Evolutionary conservation across 495 filamentous ascomycete genomes (phyloP).

Genomic region (Tricharina praecox): DNA sequence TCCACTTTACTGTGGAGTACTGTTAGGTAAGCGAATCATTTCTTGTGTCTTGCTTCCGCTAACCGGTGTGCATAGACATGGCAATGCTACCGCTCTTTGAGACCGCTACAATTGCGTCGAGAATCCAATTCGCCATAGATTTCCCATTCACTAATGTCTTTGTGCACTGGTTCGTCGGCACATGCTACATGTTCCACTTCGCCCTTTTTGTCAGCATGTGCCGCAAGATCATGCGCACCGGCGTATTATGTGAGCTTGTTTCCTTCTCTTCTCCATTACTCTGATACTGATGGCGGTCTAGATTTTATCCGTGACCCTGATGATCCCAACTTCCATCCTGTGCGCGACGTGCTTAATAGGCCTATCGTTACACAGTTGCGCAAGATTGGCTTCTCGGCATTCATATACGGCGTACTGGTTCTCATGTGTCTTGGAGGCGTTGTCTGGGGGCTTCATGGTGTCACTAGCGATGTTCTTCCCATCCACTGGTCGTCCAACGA

Average conservation of each 20-base stretch:
- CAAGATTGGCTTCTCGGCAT: constrained; percentile 87
- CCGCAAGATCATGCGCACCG: constrained; percentile 84
- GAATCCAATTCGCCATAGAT: constrained; percentile 54
- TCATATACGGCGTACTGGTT: constrained; percentile 89
- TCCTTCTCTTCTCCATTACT: neutral
- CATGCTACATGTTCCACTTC: constrained; percentile 99
- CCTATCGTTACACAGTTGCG: constrained; percentile 83
- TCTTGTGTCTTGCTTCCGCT: neutral
- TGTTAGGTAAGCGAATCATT: constrained; percentile 37
- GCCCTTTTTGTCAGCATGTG: constrained; percentile 98
- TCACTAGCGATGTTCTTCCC: constrained; percentile 51
- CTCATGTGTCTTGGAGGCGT: constrained; percentile 87
- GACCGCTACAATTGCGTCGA: constrained; percentile 52
- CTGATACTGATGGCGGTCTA: constrained; percentile 28
- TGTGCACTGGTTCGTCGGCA: constrained; percentile 97
- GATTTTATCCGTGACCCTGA: constrained; percentile 98
- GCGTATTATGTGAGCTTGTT: constrained; percentile 61
- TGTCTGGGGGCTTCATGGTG: constrained; percentile 69
- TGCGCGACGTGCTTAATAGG: constrained; percentile 88
- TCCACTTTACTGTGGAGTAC: constrained; percentile 81
- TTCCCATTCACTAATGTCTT: constrained; percentile 79
- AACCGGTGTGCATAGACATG: constrained; percentile 36
- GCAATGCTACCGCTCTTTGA: constrained; percentile 82
- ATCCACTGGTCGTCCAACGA: constrained; percentile 84
- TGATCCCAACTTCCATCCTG: constrained; percentile 94